A percentile compares a stretch with the other conserved stretches of the same genome.
Evolutionary conservation across 1,284 basidiomycete genomes (phyloP).

Genomic region (Mycena citricolor): DNA sequence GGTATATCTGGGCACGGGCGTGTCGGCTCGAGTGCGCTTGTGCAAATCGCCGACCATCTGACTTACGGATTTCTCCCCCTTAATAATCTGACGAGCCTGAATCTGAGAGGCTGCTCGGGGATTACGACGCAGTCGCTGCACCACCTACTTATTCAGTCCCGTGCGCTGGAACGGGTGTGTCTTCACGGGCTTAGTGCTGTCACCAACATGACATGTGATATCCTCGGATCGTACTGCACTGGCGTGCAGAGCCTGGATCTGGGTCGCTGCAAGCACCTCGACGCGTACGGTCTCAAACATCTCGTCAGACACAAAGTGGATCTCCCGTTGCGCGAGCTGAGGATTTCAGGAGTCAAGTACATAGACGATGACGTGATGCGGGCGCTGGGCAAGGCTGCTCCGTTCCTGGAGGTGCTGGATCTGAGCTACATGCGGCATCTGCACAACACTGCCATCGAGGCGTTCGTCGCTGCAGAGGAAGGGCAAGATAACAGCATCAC

Average conservation of each 20-base stretch:
- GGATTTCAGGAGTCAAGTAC: conserved; percentile 63
- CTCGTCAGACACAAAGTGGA: conserved; percentile 42
- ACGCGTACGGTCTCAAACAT: conserved; percentile 57
- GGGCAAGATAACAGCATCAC: conserved; percentile 36
- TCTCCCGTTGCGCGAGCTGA: conserved; percentile 56
- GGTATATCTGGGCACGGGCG: conserved; percentile 66
- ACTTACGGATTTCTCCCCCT: conserved; percentile 42
- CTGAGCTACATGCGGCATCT: conserved; percentile 70
- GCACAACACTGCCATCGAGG: conserved; percentile 73
- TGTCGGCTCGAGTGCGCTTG: conserved; percentile 50
- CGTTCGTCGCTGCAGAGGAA: conserved; percentile 55
- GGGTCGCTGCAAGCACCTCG: conserved; percentile 70
- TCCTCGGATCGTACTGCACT: conserved; percentile 58
- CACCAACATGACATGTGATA: conserved; percentile 69
- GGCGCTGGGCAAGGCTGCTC: conserved; percentile 60
- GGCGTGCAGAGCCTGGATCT: conserved; percentile 67
- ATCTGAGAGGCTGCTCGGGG: conserved; percentile 72
- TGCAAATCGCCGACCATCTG: conserved; percentile 53
- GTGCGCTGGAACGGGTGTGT: conserved; percentile 56
- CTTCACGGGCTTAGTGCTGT: conserved; percentile 71
- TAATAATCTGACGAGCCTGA: conserved; percentile 69
- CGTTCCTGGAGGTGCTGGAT: conserved; percentile 81
- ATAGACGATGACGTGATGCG: conserved; percentile 61
- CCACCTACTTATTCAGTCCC: conserved; percentile 69
- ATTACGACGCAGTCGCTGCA: conserved; percentile 69